These are phyloP conservation scores for Alternaria ethzedia DNA, from an alignment of 2,329 filamentous ascomycete species.

Conservation along the genomic window DNA sequence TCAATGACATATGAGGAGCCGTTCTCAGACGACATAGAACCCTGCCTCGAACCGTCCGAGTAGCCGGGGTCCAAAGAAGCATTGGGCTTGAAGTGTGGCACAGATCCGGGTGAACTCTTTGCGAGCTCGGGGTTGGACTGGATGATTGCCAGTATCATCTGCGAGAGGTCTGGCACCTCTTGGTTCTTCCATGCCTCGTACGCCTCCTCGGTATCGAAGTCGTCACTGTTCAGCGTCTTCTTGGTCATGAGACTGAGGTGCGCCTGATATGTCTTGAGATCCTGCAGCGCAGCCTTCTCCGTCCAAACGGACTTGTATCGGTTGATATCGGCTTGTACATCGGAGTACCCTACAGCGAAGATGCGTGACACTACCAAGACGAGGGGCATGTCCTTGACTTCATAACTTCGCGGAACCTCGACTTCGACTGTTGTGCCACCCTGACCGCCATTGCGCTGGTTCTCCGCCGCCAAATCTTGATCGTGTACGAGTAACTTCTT, in stretches of 20 bases:
- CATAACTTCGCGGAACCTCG: conserved; percentile 81
- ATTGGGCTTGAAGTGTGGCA: conserved; percentile 63
- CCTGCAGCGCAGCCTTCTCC: conserved; percentile 85
- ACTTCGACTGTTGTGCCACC: conserved; percentile 77
- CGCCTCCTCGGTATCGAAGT: conserved; percentile 89
- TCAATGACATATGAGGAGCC: conserved; percentile 66
- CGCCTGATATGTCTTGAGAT: conserved; percentile 92
- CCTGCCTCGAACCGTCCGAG: conserved; percentile 54
- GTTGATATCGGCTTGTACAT: conserved; percentile 88
- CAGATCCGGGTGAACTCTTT: conserved; percentile 70
- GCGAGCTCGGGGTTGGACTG: conserved; percentile 85
- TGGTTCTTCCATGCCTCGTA: conserved; percentile 90
- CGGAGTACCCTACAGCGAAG: conserved; percentile 78
- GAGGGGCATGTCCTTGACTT: conserved; percentile 96
- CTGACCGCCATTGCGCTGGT: conserved; percentile 61
- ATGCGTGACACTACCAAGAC: conserved; percentile 86
- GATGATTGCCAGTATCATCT: conserved; percentile 91
- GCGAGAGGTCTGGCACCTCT: conserved; percentile 85
- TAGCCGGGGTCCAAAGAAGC: conserved; percentile 51
- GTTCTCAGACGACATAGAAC: conserved; percentile 52
- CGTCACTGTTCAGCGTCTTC: conserved; percentile 77
- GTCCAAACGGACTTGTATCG: conserved; percentile 83
- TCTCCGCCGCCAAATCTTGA: conserved; percentile 77
- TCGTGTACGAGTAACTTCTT: conserved; percentile 94
- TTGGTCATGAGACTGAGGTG: conserved; percentile 81